Conservation (phyloP, 177 flowering plant species). For the Vitis hybrid region DNA sequence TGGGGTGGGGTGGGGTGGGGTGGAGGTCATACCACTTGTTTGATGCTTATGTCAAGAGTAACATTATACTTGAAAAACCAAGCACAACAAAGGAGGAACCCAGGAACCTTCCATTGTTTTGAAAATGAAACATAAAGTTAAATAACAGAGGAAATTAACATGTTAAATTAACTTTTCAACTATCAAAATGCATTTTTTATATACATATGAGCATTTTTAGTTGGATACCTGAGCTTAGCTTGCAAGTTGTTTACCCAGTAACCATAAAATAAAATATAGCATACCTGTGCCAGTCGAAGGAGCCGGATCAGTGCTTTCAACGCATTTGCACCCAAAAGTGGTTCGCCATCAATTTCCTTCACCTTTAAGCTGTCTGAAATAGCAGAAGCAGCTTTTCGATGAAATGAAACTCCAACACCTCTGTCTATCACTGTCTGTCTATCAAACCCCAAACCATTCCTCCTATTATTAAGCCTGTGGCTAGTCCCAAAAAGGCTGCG, state of each 20-base stretch:
- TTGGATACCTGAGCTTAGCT: too few relatives aligned
- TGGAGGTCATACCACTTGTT: too few relatives aligned
- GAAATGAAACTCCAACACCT: constrained; percentile 82
- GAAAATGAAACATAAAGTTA: too few relatives aligned
- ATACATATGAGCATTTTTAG: too few relatives aligned
- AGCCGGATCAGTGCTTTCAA: constrained; percentile 83
- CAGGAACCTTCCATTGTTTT: too few relatives aligned
- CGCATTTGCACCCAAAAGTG: constrained; percentile 73
- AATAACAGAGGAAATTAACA: too few relatives aligned
- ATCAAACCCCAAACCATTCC: constrained; percentile 72
- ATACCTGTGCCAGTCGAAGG: constrained; percentile 81
- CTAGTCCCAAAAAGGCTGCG: constrained; percentile 78
- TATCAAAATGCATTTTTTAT: too few relatives aligned
- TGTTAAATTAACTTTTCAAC: too few relatives aligned
- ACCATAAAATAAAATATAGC: not conserved
- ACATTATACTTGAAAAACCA: too few relatives aligned
- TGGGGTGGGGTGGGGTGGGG: too few relatives aligned
- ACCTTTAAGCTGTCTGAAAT: constrained; percentile 59
- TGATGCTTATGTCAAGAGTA: too few relatives aligned
- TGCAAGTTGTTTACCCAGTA: not conserved
- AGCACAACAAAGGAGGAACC: too few relatives aligned
- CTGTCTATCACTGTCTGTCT: constrained; percentile 84
- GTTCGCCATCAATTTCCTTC: constrained; percentile 83
- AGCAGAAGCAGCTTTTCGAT: constrained; percentile 63
- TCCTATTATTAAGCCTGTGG: constrained; percentile 64